A percentile compares a stretch with the other conserved stretches of the same genome.
Conservation (phyloP, 495 filamentous ascomycete genomes). For the Saxophila tyrrhenica region DNA sequence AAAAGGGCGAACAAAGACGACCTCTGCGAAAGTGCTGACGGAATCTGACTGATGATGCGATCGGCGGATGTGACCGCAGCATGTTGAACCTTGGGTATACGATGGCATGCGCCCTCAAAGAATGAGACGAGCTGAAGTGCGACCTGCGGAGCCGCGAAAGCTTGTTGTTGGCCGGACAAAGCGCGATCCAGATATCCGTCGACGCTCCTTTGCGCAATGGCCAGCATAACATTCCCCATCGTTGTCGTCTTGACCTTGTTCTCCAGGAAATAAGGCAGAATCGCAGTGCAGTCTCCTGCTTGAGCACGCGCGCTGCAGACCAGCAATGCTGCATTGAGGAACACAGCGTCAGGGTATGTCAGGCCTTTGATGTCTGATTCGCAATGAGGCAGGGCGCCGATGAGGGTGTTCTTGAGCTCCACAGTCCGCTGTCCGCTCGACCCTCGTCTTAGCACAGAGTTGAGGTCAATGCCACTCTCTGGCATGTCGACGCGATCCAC, state of each 20-base stretch:
- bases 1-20: slow-evolving; percentile 82
- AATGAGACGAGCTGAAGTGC: slow-evolving; percentile 76
- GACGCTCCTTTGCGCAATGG: slow-evolving; percentile 63
- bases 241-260: slow-evolving; percentile 67
- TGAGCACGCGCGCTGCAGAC: slow-evolving; percentile 75
- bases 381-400: slow-evolving; percentile 57
- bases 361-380: slow-evolving; percentile 67
- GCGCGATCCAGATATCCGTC: slow-evolving; percentile 62
- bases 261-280: slow-evolving; percentile 82
- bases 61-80: slow-evolving; percentile 72
- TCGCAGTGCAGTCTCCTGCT: slow-evolving; percentile 75
- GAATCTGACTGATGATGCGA: slow-evolving; percentile 68
- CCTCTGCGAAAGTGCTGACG: slow-evolving; percentile 81
- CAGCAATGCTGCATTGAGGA: slow-evolving; percentile 74
- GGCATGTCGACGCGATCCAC: slow-evolving; percentile 75
- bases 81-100: slow-evolving; percentile 77
- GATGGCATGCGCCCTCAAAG: slow-evolving; percentile 80
- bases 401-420: slow-evolving; percentile 68
- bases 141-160: slow-evolving; percentile 73
- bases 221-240: slow-evolving; percentile 76
- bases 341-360: slow-evolving; percentile 79
- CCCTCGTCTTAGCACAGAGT: slow-evolving; percentile 76
- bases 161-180: slow-evolving; percentile 53
- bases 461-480: slow-evolving; percentile 92
- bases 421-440: slow-evolving; percentile 62